A percentile compares a stretch with the other conserved stretches of the same genome.
These are phyloP conservation scores for Prillingera fragicola DNA, from an alignment of 1,284 basidiomycete species.

Conservation along the genomic window DNA sequence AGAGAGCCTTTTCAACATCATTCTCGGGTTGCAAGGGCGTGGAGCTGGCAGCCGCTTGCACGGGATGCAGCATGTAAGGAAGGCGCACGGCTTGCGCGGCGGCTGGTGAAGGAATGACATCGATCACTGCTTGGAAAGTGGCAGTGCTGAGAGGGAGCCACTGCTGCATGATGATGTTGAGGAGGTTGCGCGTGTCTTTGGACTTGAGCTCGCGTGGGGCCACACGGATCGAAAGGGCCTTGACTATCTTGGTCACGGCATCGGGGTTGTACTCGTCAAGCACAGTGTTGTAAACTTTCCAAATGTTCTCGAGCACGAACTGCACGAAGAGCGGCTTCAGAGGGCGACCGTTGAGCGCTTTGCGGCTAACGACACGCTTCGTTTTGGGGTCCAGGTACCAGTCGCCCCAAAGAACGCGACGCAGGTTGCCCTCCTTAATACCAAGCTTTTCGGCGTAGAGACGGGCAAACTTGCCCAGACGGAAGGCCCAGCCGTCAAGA, in stretches of 20 bases:
- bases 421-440: conserved; percentile 80
- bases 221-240: conserved; percentile 75
- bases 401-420: conserved; percentile 92
- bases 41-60: conserved; percentile 48
- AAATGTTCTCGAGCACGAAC: conserved; percentile 95
- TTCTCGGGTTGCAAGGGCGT: conserved; percentile 57
- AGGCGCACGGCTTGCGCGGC: conserved; percentile 76
- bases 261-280: conserved; percentile 75
- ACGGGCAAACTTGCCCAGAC: conserved; percentile 87
- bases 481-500: conserved; percentile 96
- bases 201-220: conserved; percentile 83
- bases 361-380: conserved; percentile 82
- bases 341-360: conserved; percentile 72
- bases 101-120: conserved; percentile 82
- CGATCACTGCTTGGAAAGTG: conserved; percentile 86
- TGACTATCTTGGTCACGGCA: conserved; percentile 83
- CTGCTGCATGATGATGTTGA: conserved; percentile 84
- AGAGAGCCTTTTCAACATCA: conserved; percentile 76
- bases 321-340: conserved; percentile 98
- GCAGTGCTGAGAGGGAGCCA: conserved; percentile 94
- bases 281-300: conserved; percentile 91
- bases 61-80: conserved; percentile 89
- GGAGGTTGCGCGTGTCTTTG: conserved; percentile 79
- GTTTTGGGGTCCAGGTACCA: conserved; percentile 96
- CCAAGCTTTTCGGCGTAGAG: conserved; percentile 88